phyloP scores from a whole-genome alignment of 140 eudicot species.

The Ambrosia hybrid region DNA sequence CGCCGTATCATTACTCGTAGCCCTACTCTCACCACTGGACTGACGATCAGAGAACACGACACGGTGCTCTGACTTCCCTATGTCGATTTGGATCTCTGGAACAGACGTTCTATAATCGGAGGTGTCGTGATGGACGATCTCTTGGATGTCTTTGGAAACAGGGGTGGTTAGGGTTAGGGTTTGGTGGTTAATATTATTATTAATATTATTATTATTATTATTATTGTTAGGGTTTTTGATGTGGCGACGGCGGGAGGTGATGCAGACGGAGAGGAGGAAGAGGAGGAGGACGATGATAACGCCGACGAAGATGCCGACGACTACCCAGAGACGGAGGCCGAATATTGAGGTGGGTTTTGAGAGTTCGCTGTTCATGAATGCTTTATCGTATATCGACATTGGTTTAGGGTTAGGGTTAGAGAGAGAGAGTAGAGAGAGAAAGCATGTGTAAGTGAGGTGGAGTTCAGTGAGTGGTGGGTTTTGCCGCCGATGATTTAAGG shows the following conservation, averaged over 20 bases:
- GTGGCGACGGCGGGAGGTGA: constrained; percentile 67
- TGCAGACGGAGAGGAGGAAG: constrained; percentile 70
- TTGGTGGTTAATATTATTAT: not conserved
- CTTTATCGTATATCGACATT: constrained; percentile 72
- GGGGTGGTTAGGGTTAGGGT: constrained; percentile 58
- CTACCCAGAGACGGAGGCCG: constrained; percentile 83
- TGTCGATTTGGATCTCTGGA: constrained; percentile 87
- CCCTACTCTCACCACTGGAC: constrained; percentile 86
- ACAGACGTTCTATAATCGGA: constrained; percentile 45
- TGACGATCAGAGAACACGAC: constrained; percentile 77
- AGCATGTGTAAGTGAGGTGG: constrained; percentile 18
- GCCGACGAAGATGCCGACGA: constrained; percentile 88
- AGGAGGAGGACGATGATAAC: constrained; percentile 65
- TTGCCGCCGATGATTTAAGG: constrained; percentile 25
- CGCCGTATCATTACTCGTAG: constrained; percentile 58
- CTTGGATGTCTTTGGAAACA: constrained; percentile 70
- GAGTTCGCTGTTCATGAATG: constrained; percentile 73
- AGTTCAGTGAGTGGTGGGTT: not conserved
- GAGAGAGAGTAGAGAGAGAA: not conserved
- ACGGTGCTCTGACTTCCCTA: constrained; percentile 86
- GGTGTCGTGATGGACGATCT: constrained; percentile 48
- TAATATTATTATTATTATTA: too few relatives aligned
- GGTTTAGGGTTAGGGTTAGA: not conserved
- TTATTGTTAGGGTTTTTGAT: constrained; percentile 1
- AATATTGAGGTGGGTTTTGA: constrained; percentile 89